Base-by-base conservation (phyloP, 1,139 yeast genomes). In the Nakaseomyces nivariensis region DNA sequence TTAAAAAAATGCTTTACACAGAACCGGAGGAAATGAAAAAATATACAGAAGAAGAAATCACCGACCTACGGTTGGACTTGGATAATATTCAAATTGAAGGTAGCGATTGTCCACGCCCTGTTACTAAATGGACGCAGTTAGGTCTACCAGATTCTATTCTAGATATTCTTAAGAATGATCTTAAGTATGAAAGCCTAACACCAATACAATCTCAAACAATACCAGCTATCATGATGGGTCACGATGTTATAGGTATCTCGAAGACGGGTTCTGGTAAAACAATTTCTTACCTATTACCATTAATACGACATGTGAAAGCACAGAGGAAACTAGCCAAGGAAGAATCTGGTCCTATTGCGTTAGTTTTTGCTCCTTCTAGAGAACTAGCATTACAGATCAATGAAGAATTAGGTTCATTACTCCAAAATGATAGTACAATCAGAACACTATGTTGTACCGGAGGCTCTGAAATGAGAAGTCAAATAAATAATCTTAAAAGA, bases 221-320 rank as follows among this genome's bases (percentile, higher is more conserved):
- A 17, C 98, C 99, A 0, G 85, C 90, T 0, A 79, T 89, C 17
- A 84, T 92, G 92, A 74, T 84, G 4, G 97, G 98, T 0, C 68
- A 86, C 51, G 97, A 94, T 69, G 79, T 92, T 4, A 84, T 94
- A 48, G 97, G 96, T 5, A 85, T 92, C 33, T 97, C 98, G 0
- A 88, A 89, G 58, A 92, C 99, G 0, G 98, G 99, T 0, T 87
- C 97, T 2, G 98, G 98, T 1, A 92, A 92, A 63, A 94, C 98
- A 0, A 74, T 92, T 60, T 85, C 97, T 1, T 94, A 87, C 67
- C 72, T 89, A 8, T 64, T 94, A 9, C 97, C 98, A 0, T 68
- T 92, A 69, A 71, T 92, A 47, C 74, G 96, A 48, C 97, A 92
- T 54, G 78, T 94, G 5, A 78, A 76, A 54, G 92, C 84, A 46